These are phyloP conservation scores for Coemansia sp. DNA, from an alignment of 192 early-diverging fungal species.

Conservation along the genomic window DNA sequence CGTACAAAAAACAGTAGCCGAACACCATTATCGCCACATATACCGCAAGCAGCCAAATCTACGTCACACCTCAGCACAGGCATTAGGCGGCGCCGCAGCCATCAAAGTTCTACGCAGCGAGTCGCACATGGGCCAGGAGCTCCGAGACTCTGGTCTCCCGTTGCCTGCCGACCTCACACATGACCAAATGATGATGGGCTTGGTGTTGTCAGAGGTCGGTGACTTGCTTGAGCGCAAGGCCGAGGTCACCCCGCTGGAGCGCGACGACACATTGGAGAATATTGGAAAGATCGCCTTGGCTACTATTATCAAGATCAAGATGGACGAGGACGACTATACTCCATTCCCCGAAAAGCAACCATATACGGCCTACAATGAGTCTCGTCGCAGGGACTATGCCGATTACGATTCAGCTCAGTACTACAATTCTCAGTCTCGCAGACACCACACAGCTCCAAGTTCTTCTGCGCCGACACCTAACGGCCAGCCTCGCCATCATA, in stretches of 20 bases:
- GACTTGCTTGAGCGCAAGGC: conserved; percentile 41
- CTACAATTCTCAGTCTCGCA: background rate
- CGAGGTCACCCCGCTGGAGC: conserved; percentile 15
- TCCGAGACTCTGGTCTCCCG: conserved; percentile 4
- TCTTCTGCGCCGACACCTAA: background rate
- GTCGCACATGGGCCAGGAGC: conserved; percentile 22
- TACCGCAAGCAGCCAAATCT: conserved; percentile 44
- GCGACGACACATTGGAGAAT: conserved; percentile 43
- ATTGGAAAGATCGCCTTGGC: conserved; percentile 48
- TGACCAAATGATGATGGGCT: conserved; percentile 49
- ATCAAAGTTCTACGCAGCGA: conserved; percentile 42
- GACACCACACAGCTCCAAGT: conserved; percentile 5
- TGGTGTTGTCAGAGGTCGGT: conserved; percentile 37
- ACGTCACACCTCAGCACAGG: conserved; percentile 32
- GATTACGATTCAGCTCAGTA: background rate
- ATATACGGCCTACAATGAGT: background rate
- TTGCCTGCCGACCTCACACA: conserved; percentile 35
- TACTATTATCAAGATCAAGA: conserved; percentile 49
- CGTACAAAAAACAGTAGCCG: conserved; percentile 39
- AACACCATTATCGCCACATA: conserved; percentile 48
- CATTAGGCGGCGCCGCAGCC: conserved; percentile 45
- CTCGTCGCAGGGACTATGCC: background rate
- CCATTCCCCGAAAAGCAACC: conserved; percentile 2
- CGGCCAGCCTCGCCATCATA: conserved; percentile 5
- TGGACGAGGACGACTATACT: conserved; percentile 33